Conservation (phyloP, 129 eudicot species). For the Pseudognaphalium luteoalbum region DNA sequence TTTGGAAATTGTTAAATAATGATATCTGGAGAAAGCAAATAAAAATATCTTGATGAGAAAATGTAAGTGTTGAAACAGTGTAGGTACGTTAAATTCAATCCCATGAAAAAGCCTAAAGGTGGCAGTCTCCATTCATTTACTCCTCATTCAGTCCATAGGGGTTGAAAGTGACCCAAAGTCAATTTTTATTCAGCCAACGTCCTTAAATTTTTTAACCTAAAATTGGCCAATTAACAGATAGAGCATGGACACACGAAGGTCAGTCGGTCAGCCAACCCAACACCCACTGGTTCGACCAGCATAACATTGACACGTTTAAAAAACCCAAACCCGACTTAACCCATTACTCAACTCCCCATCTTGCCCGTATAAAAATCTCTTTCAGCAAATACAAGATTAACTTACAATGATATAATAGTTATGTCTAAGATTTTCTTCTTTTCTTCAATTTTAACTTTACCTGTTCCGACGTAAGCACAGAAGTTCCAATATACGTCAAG, state of each 20-base stretch:
- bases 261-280: too few relatives aligned
- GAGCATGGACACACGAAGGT: too few relatives aligned
- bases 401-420: too few relatives aligned
- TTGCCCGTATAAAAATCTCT: neutral
- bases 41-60: neutral
- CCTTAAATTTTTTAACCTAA: neutral
- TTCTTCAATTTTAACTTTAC: slow-evolving; percentile 28
- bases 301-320: too few relatives aligned
- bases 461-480: slow-evolving; percentile 44
- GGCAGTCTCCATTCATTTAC: neutral
- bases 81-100: neutral
- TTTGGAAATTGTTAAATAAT: slow-evolving; percentile 22
- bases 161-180: neutral
- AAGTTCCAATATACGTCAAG: slow-evolving; percentile 34
- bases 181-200: neutral
- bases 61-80: neutral
- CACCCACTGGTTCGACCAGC: too few relatives aligned
- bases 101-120: neutral
- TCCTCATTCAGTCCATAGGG: neutral
- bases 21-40: slow-evolving; percentile 23
- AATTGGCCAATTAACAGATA: too few relatives aligned
- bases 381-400: too few relatives aligned
- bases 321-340: too few relatives aligned
- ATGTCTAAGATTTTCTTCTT: too few relatives aligned
- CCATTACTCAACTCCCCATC: too few relatives aligned